phyloP scores from a whole-genome alignment of 768 basidiomycete genomes.

The Tylopilus vinaceipallidus region DNA sequence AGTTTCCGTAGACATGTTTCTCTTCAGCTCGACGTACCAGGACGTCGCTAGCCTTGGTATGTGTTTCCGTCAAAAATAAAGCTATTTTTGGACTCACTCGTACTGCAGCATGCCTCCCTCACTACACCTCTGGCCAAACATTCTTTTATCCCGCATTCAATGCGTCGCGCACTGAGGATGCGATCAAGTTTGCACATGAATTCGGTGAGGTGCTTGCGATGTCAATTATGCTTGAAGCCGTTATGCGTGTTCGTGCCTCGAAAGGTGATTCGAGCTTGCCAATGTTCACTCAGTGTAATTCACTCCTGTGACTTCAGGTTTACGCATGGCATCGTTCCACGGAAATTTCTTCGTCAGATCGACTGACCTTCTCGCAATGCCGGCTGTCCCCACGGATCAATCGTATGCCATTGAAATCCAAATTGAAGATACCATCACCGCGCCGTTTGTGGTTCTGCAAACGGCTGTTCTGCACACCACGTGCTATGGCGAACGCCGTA shows the following conservation, averaged over 20 bases:
- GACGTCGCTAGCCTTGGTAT: conserved; percentile 91
- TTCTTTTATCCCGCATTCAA: conserved; percentile 99
- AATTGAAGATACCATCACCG: conserved; percentile 90
- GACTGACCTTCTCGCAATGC: conserved; percentile 93
- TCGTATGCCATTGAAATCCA: conserved; percentile 95
- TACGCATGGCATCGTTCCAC: conserved; percentile 97
- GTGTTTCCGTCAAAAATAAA: background rate
- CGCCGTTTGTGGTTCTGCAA: conserved; percentile 91
- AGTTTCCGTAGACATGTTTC: conserved; percentile 99
- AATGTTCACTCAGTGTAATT: background rate
- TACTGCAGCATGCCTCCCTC: conserved; percentile 77
- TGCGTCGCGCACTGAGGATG: conserved; percentile 90
- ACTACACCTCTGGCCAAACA: conserved; percentile 97
- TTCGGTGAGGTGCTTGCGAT: conserved; percentile 91
- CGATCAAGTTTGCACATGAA: conserved; percentile 97
- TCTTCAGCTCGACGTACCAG: conserved; percentile 91
- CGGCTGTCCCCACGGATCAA: conserved; percentile 94
- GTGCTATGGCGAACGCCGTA: conserved; percentile 88
- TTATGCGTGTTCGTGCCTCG: conserved; percentile 98
- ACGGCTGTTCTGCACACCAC: conserved; percentile 94
- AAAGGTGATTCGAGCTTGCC: conserved; percentile 52
- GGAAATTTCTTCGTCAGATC: conserved; percentile 99
- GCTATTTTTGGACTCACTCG: background rate
- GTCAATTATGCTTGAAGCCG: conserved; percentile 94
- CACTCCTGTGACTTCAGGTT: conserved; percentile 42